Conservation (phyloP, 2,329 filamentous ascomycete genomes). For the Byssothecium circinans region DNA sequence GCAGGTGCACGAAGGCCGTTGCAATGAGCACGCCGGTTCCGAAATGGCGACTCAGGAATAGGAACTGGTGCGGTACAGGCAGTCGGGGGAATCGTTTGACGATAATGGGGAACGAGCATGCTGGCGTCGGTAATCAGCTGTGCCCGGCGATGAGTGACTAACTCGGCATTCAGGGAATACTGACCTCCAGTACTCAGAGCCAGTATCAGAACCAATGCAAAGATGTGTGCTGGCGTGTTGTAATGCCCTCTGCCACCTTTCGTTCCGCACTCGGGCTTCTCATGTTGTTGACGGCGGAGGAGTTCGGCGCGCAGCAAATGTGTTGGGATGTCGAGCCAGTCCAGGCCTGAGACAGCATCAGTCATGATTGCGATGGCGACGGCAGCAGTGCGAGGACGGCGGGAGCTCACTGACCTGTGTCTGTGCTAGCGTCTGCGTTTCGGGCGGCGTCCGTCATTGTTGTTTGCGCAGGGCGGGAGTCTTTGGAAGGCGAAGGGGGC, state of each 20-base stretch:
- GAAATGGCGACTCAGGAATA: conserved; percentile 46
- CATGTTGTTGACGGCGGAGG: conserved; percentile 50
- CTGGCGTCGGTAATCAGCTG: conserved; percentile 29
- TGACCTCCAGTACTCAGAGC: conserved; percentile 56
- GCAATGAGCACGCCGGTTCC: conserved; percentile 46
- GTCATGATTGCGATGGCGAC: conserved; percentile 6
- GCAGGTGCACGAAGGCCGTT: conserved; percentile 46
- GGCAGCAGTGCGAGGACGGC: not conserved
- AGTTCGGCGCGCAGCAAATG: conserved; percentile 54
- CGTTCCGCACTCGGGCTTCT: conserved; percentile 57
- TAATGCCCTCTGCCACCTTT: conserved; percentile 51
- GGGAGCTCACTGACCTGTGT: not conserved
- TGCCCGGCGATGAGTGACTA: not conserved
- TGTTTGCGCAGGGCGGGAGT: too few relatives aligned
- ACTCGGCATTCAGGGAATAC: conserved; percentile 9
- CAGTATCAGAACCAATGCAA: conserved; percentile 61
- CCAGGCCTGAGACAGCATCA: conserved; percentile 26
- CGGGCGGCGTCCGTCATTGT: not conserved
- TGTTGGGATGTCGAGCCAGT: conserved; percentile 46
- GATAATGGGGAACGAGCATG: conserved; percentile 45
- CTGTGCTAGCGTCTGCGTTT: not conserved
- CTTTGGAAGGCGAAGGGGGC: not conserved
- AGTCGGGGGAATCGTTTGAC: conserved; percentile 43
- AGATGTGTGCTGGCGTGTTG: conserved; percentile 59
- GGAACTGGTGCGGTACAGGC: conserved; percentile 43